Conservation (phyloP, 2,329 filamentous ascomycete species). For the Neofusicoccum sp. region DNA sequence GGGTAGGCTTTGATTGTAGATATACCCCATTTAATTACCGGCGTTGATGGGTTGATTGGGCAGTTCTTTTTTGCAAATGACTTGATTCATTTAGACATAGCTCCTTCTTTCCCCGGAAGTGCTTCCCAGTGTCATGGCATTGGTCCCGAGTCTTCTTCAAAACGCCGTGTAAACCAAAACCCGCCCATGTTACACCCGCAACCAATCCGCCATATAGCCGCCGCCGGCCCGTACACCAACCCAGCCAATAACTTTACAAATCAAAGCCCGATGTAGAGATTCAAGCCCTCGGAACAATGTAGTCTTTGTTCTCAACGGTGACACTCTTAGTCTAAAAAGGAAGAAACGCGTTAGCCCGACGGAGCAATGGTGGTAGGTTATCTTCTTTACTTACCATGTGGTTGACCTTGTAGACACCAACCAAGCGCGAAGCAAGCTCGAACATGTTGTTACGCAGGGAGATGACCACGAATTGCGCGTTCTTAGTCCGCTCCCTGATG, state of each 20-base stretch:
- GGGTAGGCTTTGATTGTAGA: neutral
- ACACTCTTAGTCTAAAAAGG: conserved; percentile 53
- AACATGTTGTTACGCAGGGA: conserved; percentile 99
- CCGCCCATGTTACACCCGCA: neutral
- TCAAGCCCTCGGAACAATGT: conserved; percentile 33
- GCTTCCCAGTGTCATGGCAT: neutral
- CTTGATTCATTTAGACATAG: neutral
- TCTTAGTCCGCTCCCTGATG: conserved; percentile 98
- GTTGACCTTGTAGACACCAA: conserved; percentile 99
- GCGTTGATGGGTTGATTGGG: neutral
- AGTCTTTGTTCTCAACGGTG: conserved; percentile 56
- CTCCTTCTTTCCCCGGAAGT: too few species aligned
- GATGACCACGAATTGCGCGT: conserved; percentile 98
- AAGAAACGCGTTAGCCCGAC: neutral
- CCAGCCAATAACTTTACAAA: neutral
- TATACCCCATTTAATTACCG: conserved; percentile 7
- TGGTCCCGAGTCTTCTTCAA: neutral
- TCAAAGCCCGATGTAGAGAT: neutral
- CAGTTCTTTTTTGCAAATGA: neutral
- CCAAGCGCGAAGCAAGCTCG: conserved; percentile 89
- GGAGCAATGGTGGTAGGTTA: neutral
- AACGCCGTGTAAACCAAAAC: neutral
- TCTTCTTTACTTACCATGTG: conserved; percentile 69
- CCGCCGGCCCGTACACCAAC: neutral
- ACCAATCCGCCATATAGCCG: neutral